Evolutionary conservation across 1,284 basidiomycete genomes (phyloP), one percentile per base, ranked within the genome.

Genomic region (Melampsora larici-populina): DNA sequence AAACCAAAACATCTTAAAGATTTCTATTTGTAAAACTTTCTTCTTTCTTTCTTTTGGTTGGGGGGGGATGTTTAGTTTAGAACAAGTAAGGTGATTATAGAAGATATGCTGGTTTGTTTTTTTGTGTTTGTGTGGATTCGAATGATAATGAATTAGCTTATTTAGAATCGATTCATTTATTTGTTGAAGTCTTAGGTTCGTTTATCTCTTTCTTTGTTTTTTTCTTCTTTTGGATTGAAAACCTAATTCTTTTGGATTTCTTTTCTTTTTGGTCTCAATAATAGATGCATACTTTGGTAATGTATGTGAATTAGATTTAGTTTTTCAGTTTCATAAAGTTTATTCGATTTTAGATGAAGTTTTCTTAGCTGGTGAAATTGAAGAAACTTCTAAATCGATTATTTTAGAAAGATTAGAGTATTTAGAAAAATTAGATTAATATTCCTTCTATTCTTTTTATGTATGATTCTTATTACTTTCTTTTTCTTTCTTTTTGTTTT

Each of bases 61-160:
- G n/a, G n/a, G n/a, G 55, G 26, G 21, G 13, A 13, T 58, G 55
- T 36, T 36, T 31, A 97, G 94, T 97, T 96, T 86, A 90, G 92
- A 81, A 95, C 94, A 83, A 92, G 94, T 87, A 97, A 97, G 86
- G 88, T 97, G 81, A 90, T 43, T 97, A 97, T 85, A 88, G 94
- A 79, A 89, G 94, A 79, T 99, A 99, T 82, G 96, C 96, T 46
- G 96, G 96, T 1, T 89, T 99, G 24, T 99, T 97, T 87, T 99
- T 99, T 86, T 97, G 94, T 82, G 88, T 97, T 36, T 98, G 96
- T 81, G 93, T 99, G 11, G 96, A 99, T 82, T 93, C 93, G 29
- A 95, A 97, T 82, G 97, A 99, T 85, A 99, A 99, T 82, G 97
- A 99, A 83, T 87, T 99, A 77, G 94, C 94, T 0, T 97, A 97